Percentiles rank a stretch among this genome's conserved stretches.
phyloP scores from a whole-genome alignment of 768 basidiomycete species.

The Russula sp. region DNA sequence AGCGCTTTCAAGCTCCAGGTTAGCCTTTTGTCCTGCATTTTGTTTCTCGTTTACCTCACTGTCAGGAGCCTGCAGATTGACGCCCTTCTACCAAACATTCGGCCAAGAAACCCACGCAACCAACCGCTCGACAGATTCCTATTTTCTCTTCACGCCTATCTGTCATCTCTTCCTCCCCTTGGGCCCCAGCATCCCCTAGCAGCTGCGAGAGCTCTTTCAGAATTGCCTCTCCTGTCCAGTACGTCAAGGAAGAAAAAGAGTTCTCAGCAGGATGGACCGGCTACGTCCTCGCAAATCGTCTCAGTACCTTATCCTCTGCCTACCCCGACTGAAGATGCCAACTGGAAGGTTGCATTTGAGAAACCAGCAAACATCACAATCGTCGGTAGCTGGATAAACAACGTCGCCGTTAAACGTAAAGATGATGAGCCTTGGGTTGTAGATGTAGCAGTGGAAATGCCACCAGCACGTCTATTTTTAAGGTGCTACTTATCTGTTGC shows the following conservation, averaged over 20 bases:
- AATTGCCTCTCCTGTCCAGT: constrained; percentile 33
- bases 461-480: constrained; percentile 42
- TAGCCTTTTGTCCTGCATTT: constrained; percentile 8
- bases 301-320: constrained; percentile 67
- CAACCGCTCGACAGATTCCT: constrained; percentile 65
- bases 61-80: constrained; percentile 50
- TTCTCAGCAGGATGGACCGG: constrained; percentile 7
- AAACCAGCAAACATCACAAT: constrained; percentile 70
- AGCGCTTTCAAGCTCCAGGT: constrained; percentile 84
- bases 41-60: constrained; percentile 14
- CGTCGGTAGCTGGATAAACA: constrained; percentile 84
- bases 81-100: constrained; percentile 69
- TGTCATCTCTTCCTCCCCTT: constrained; percentile 54
- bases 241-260: background rate
- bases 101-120: constrained; percentile 53
- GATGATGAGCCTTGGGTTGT: constrained; percentile 61
- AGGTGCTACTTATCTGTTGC: background rate
- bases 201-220: constrained; percentile 50
- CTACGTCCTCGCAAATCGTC: constrained; percentile 28
- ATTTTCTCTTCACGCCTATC: constrained; percentile 56
- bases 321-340: constrained; percentile 66
- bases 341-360: constrained; percentile 85
- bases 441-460: constrained; percentile 86
- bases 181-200: constrained; percentile 58
- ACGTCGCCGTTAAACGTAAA: constrained; percentile 64